Evolutionary conservation across 768 basidiomycete genomes (phyloP).

Genomic region (Imleria badia): DNA sequence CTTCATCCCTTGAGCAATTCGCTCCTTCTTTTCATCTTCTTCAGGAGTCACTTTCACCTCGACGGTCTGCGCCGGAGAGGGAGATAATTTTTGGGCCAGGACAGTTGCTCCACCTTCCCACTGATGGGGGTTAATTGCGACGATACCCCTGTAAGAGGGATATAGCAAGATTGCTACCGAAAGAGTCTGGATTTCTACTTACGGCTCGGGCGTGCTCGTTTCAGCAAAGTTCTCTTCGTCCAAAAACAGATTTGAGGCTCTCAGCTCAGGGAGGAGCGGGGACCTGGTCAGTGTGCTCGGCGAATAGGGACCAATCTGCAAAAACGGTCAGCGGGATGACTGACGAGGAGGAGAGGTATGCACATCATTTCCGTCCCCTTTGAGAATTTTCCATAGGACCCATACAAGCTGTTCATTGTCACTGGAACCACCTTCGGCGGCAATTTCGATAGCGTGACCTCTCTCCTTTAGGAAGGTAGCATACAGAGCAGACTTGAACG

Average conservation of each 20-base stretch:
- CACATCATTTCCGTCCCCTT: constrained; percentile 81
- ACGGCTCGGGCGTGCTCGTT: constrained; percentile 49
- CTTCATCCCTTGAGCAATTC: constrained; percentile 61
- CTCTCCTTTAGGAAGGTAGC: constrained; percentile 69
- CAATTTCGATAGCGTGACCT: constrained; percentile 53
- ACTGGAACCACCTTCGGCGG: constrained; percentile 48
- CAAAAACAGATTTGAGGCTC: constrained; percentile 68
- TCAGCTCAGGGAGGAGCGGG: constrained; percentile 72
- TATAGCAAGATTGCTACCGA: constrained; percentile 17
- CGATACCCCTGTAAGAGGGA: constrained; percentile 15
- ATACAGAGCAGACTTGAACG: constrained; percentile 73
- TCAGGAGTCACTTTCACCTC: constrained; percentile 39
- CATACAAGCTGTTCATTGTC: constrained; percentile 78
- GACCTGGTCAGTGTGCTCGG: constrained; percentile 71
- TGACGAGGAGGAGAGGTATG: background rate
- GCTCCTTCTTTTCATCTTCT: constrained; percentile 57
- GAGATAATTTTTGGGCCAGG: background rate
- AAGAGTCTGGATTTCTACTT: constrained; percentile 16
- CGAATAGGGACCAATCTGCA: constrained; percentile 81
- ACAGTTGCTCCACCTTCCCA: constrained; percentile 1
- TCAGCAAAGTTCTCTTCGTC: constrained; percentile 57
- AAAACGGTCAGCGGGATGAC: constrained; percentile 2
- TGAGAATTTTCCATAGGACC: constrained; percentile 86
- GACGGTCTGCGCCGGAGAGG: background rate
- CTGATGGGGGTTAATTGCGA: constrained; percentile 7